Conservation (phyloP, 2,329 filamentous ascomycete species). For the Nemania sp. region DNA sequence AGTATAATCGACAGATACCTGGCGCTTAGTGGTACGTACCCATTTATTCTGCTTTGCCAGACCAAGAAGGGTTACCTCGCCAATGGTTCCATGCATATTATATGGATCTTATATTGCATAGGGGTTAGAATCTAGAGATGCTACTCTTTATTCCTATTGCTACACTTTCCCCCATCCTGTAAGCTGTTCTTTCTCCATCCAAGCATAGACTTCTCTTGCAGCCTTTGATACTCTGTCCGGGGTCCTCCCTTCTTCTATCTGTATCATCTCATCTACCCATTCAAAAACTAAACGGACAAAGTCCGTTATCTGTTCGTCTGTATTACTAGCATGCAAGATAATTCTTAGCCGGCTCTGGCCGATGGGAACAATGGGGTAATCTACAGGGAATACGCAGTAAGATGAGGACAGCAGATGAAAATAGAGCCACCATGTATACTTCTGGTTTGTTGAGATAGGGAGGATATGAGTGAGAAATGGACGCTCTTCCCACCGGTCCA, state of each 20-base stretch:
- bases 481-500: neutral
- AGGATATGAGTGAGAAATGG: neutral
- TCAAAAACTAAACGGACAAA: constrained; percentile 37
- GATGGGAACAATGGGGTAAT: constrained; percentile 44
- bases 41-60: too few species aligned
- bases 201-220: neutral
- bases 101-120: too few species aligned
- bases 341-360: constrained; percentile 42
- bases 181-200: neutral
- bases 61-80: too few species aligned
- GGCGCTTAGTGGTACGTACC: too few species aligned
- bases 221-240: neutral
- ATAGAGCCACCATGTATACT: constrained; percentile 30
- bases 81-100: too few species aligned
- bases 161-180: neutral
- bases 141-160: neutral
- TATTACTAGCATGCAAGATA: constrained; percentile 47
- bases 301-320: constrained; percentile 38
- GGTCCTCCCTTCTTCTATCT: constrained; percentile 23
- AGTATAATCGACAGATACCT: too few species aligned
- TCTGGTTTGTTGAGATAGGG: neutral
- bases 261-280: constrained; percentile 38
- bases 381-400: constrained; percentile 37
- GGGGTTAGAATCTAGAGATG: too few species aligned
- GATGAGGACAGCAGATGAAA: constrained; percentile 30